These are phyloP conservation scores for Dendrobium huoshanense DNA, from an alignment of 106 monocot species.

Conservation along the genomic window DNA sequence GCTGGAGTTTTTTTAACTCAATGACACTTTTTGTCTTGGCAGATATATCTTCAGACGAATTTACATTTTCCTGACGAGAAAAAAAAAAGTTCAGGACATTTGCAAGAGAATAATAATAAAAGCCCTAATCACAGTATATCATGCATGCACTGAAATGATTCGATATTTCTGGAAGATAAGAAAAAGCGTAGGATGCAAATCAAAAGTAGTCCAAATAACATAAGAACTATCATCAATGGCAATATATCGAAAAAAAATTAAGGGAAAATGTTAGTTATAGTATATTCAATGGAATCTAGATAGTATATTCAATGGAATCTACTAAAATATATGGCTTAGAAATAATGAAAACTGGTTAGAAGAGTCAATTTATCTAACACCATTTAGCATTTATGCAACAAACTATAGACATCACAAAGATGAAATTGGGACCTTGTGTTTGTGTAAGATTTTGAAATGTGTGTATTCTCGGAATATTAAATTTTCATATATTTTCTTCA, in stretches of 20 bases:
- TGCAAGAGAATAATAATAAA: not conserved
- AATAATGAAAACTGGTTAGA: not conserved
- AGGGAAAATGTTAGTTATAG: not conserved
- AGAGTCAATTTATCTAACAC: not conserved
- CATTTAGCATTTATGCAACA: not conserved
- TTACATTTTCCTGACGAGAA: constrained; percentile 66
- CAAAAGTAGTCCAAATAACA: not conserved
- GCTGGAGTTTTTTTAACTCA: constrained; percentile 97
- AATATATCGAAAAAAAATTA: not conserved
- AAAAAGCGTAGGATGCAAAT: not conserved
- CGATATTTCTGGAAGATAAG: not conserved
- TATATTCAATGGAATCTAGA: not conserved
- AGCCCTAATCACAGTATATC: not conserved
- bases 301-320: not conserved
- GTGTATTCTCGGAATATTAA: not conserved
- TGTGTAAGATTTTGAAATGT: not conserved
- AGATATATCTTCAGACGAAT: constrained; percentile 91
- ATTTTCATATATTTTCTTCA: not conserved
- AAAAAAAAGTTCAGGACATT: not conserved
- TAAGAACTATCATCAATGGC: not conserved
- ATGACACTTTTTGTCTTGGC: constrained; percentile 97
- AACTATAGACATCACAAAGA: not conserved
- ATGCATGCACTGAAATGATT: not conserved
- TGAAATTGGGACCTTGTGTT: not conserved
- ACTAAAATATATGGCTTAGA: not conserved